Conservation (phyloP, 192 early-diverging fungal genomes). For the Backusella macrospora region DNA sequence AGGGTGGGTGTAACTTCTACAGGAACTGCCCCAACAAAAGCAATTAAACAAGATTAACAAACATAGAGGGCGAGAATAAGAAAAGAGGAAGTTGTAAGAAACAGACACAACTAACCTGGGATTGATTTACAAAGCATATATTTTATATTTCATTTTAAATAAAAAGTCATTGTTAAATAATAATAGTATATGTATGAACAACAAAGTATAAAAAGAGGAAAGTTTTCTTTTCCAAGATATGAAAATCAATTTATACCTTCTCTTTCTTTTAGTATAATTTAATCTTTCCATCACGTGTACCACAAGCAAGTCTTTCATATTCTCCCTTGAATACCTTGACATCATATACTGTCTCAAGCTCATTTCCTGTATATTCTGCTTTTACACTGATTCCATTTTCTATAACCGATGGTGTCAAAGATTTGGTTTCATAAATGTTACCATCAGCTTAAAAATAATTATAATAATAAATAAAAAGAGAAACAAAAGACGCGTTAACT, state of each 20-base stretch:
- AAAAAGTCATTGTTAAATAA: no score
- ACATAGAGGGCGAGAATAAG: no score
- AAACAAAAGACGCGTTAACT: no score
- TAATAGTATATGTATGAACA: no score
- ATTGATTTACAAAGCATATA: no score
- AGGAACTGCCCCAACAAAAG: background rate
- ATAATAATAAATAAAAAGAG: no score
- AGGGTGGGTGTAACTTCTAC: conserved; percentile 6
- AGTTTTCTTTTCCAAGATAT: no score
- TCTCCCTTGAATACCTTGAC: conserved; percentile 2
- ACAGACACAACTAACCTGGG: no score
- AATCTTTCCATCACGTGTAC: conserved; percentile 22
- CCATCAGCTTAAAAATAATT: conserved; percentile 34
- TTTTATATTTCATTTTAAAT: no score
- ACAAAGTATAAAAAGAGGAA: no score
- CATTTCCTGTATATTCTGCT: conserved; percentile 35
- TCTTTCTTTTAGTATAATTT: conserved; percentile 20
- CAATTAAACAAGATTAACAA: conserved; percentile 4
- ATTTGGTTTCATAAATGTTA: conserved; percentile 28
- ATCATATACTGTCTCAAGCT: conserved; percentile 27
- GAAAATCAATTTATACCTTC: no score
- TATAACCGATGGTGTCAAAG: background rate
- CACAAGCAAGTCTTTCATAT: conserved; percentile 21
- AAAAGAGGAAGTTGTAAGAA: no score
- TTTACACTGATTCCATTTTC: background rate